Base-by-base conservation (phyloP, 192 early-diverging fungal genomes). In the Coemansia sp. region DNA sequence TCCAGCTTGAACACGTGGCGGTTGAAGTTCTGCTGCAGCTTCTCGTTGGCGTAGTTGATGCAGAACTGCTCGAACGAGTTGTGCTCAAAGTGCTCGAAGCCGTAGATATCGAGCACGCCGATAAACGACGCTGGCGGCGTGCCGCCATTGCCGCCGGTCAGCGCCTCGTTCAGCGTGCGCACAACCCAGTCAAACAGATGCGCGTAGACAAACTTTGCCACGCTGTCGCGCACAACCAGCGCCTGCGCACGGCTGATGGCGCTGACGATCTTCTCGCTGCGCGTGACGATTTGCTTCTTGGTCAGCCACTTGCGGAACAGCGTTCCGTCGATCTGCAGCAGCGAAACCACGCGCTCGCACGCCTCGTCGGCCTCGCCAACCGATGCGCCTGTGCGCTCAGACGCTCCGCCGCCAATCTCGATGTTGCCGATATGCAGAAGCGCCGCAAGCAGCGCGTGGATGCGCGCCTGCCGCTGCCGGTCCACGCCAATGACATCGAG, bases 31-130 rank as follows among this genome's bases (percentile, higher is more conserved):
- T 98, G 96, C 81, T 99, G 98, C 62, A 99, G 84, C 81, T 99
- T 99, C 79, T 99, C 98, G 81, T 97, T 97, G 68, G 95, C 91
- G 71, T 92, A 94, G 73, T 94, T 93, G 69, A 99, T 97, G 87
- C 97, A 99, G 80, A 98, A 98, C 86, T 99, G 97, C 85, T 99
- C 97, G 68, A 99, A 99, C 21, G 95, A 98, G 85, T 99, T 99
- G 85, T 95, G 97, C 83, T 94, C 92, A 79, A 99, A 99, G 73
- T 98, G 95, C 79, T 99, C 97, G 76, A 99, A 99, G 50, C 94
- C 97, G 72, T 98, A 99, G 70, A 99, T 99, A 88, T 99, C 97
- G 62, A 99, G 85, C 2, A 99, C 97, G 85, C 97, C 97, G 74
- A 99, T 99, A 71, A 99, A 98, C 32, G 88, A 87, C 21, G 71